Evolutionary conservation across 2,329 filamentous ascomycete species (phyloP), one percentile per base, ranked within the genome.

Genomic region (Phyllosticta capitalensis): DNA sequence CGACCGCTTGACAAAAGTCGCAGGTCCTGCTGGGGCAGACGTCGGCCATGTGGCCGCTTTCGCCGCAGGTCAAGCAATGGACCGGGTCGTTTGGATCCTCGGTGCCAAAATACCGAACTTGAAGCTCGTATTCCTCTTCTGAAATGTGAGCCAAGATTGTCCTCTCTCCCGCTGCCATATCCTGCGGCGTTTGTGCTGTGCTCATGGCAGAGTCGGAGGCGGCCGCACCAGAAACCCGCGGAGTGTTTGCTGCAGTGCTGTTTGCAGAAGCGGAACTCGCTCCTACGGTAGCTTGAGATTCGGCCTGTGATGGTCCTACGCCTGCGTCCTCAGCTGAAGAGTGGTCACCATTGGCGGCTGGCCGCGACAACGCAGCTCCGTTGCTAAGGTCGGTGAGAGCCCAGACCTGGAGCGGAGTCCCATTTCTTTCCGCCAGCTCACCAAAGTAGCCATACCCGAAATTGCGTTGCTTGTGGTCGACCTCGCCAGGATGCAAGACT

Each of bases 21-120:
- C 77, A 79, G 67, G 74, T 61, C 54, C 74, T 74, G 33, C 67
- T 66, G 3, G 76, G 75, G 64, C 77, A 79, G 33, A 72, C 66
- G 26, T 73, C 69, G 20, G 70, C 67, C 61, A 76, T 65, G 62
- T 79, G 77, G 4, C 76, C 77, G 61, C 72, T 67, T 57, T 74
- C 69, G 19, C 71, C 71, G 61, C 77, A 79, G 21, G 71, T 66
- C 22, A 76, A 67, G 6, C 76, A 74, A 10, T 73, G 64, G 52
- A 68, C 70, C 22, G 76, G 69, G 63, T 78, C 72, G 21, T 72
- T 67, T 55, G 73, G 67, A 22, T 71, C 67, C 21, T 70, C 64
- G 19, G 67, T 66, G 61, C 74, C 69, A 62, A 72, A 78, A 54
- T 74, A 75, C 20, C 75, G 65, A 61, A 68, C 73, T 56, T 69